Evolutionary conservation across 1,284 basidiomycete genomes (phyloP), one percentile per base, ranked within the genome.

Genomic region (Pulchroboletus neoregius): DNA sequence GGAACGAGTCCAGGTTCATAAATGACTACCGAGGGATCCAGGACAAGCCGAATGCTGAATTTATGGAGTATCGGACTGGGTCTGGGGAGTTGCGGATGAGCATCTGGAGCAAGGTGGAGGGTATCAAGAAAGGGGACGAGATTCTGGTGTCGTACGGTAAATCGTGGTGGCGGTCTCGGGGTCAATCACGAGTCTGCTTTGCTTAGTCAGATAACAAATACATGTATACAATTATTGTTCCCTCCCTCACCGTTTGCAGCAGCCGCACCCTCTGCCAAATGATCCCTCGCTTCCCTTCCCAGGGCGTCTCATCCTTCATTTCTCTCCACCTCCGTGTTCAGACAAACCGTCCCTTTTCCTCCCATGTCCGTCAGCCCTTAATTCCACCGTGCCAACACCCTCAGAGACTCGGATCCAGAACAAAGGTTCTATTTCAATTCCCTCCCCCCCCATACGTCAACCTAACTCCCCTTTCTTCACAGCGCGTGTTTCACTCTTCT

Each of bases 141-240:
- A 78, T 97, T 34, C 64, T 94, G 26, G 87, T 95, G 27, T 91
- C 85, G 18, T 96, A 96, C 62, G 93, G 93, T n/a, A 94, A 94
- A 60, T 76, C 79, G n/a, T 95, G 87, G 81, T 94, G 92, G 92
- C 69, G 66, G 20, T 75, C 74, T 39, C 72, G 80, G 34, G 13
- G 22, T 8, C 30, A 24, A 45, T 38, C 44, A 20, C 26, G 20
- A 13, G 20, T 13, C 16, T 35, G 3, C 13, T 4, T 20, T 45
- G 32, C 38, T 58, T 60, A 58, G 57, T 62, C 58, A 58, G 27
- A 12, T 0, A 6, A 12, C 39, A 58, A 59, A 63, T 6, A 63
- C 4, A 35, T 20, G 45, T 16, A 59, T 20, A 63, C 54, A 49
- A 11, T 15, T 20, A 11, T 42, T 39, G 8, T 13, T 22, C 12